Percentiles rank a stretch among this genome's conserved stretches.
Conservation (phyloP, 2,329 filamentous ascomycete species). For the Metarhizium brunneum region DNA sequence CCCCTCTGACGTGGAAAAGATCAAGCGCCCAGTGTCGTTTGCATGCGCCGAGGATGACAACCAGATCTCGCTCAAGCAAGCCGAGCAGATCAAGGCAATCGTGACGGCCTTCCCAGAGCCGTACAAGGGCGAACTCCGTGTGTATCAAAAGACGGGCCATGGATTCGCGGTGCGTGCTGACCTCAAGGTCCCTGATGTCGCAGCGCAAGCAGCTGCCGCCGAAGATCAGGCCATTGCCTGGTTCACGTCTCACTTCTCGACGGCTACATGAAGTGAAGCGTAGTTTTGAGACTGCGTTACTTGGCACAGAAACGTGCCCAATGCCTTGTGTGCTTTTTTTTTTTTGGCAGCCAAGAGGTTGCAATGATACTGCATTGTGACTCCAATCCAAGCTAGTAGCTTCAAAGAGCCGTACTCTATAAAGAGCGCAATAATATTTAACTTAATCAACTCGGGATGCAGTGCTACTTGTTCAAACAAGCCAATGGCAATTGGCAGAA, state of each 20-base stretch:
- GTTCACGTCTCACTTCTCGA: slow-evolving; percentile 19
- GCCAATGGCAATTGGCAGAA: too few relatives aligned
- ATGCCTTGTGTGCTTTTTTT: too few relatives aligned
- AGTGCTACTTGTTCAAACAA: too few relatives aligned
- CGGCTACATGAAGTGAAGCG: not conserved
- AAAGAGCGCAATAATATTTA: too few relatives aligned
- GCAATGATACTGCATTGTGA: not conserved
- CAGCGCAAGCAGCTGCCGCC: slow-evolving; percentile 18
- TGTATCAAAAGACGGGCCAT: slow-evolving; percentile 30
- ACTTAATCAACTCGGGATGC: too few relatives aligned
- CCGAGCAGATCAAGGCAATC: slow-evolving; percentile 23
- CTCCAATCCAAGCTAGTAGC: not conserved
- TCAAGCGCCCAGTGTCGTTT: slow-evolving; percentile 35
- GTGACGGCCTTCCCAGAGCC: slow-evolving; percentile 24
- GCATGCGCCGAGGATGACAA: slow-evolving; percentile 36
- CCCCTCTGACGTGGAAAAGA: slow-evolving; percentile 36
- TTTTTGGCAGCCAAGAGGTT: too few relatives aligned
- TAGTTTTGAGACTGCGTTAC: not conserved
- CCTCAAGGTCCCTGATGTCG: slow-evolving; percentile 13
- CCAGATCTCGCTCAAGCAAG: slow-evolving; percentile 22
- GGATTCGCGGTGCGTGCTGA: slow-evolving; percentile 31
- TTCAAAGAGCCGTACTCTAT: not conserved
- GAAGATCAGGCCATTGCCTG: slow-evolving; percentile 25
- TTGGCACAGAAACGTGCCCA: too few relatives aligned
- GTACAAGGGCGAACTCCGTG: slow-evolving; percentile 24